Evolutionary conservation across 1,139 yeast species (phyloP), one percentile per base, ranked within the genome.

Genomic region (Blastobotrys elegans): DNA sequence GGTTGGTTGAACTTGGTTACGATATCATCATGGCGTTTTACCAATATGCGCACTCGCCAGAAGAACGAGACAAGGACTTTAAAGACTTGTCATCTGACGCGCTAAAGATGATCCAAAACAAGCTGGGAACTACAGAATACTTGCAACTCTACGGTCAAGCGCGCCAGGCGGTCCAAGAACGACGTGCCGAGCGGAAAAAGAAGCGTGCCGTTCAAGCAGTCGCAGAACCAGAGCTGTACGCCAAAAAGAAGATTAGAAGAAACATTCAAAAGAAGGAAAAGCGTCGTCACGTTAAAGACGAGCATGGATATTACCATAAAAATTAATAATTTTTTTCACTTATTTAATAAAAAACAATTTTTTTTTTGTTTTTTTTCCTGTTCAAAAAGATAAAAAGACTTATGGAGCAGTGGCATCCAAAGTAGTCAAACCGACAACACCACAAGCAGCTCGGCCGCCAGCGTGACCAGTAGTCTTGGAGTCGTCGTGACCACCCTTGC

Each of bases 361-460:
- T 22, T 39, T 39, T 27, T 27, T 18, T 24, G 14, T 22, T 37
- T 5, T 30, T 13, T 5, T 34, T n/a, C n/a, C 10, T 14, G 20
- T 10, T 14, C 8, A 17, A 33, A 33, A 14, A 14, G 11, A 14
- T 10, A 8, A 18, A 35, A 37, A 24, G 14, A 37, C 29, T 22
- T 39, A 39, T 21, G 16, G 10, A 33, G 11, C 6, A 33, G 37
- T 8, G n/a, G n/a, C n/a, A 16, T 14, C 22, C 5, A 5, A 6
- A 33, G 18, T 32, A 30, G 60, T 44, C 38, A 62, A 40, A 44
- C 98, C 97, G 75, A 92, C 90, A 67, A 92, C 97, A 76, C 98
- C 97, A 76, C 98, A 92, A 57, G 98, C 98, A 59, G 95, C 90
- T 81, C 98, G 88, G 61, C 85, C 92, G 69, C 98, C 97, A 54